phyloP scores from a whole-genome alignment of 495 filamentous ascomycete species.

The Cudoniella acicularis region DNA sequence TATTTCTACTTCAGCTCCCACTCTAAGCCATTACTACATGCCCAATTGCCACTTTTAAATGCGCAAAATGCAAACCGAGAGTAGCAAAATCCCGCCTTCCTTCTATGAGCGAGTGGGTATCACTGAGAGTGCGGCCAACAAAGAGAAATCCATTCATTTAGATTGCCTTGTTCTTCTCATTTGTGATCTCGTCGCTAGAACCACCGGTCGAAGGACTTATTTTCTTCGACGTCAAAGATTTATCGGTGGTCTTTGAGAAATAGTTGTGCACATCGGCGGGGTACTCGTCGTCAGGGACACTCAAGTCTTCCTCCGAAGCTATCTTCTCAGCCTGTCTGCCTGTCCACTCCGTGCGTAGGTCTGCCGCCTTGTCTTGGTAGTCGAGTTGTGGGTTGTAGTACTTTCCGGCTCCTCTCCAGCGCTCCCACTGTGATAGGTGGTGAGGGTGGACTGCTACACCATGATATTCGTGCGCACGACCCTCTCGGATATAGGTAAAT shows the following conservation, averaged over 20 bases:
- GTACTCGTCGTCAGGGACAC: conserved; percentile 14
- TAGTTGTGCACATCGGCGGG: conserved; percentile 13
- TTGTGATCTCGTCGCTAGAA: background rate
- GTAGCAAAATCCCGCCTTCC: no score
- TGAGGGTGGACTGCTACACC: conserved; percentile 82
- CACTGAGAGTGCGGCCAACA: no score
- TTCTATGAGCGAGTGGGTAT: no score
- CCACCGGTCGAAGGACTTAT: background rate
- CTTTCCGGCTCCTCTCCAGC: conserved; percentile 64
- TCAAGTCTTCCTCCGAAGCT: conserved; percentile 1
- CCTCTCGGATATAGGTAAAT: conserved; percentile 73
- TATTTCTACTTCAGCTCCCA: no score
- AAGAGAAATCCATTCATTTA: no score
- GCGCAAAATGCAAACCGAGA: no score
- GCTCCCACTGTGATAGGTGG: conserved; percentile 81
- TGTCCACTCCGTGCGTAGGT: conserved; percentile 70
- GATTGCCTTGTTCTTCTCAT: background rate
- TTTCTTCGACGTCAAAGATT: background rate
- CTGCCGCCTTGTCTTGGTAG: conserved; percentile 72
- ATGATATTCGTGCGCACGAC: conserved; percentile 75
- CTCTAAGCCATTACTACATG: no score
- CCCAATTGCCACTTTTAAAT: no score
- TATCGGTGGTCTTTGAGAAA: conserved; percentile 7
- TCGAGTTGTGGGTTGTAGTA: conserved; percentile 75
- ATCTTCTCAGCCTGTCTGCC: conserved; percentile 36